phyloP scores from a whole-genome alignment of 805 yeast species.

The Yarrowia deformans region DNA sequence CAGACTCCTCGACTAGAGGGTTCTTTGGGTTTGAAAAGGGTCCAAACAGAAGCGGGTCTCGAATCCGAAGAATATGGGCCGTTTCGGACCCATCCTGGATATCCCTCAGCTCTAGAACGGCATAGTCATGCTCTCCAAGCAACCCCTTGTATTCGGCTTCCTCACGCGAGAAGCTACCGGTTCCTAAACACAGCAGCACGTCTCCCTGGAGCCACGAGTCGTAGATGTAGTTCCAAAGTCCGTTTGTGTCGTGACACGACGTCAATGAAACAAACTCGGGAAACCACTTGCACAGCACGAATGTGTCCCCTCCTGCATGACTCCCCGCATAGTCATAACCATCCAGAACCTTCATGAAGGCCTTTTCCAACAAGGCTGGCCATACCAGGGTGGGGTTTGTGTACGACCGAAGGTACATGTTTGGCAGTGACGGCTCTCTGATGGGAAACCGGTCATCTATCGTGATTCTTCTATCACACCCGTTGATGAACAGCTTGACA shows the following conservation, averaged over 20 bases:
- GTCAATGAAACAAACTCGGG: constrained; percentile 62
- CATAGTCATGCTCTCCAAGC: constrained; percentile 73
- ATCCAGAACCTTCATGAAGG: constrained; percentile 66
- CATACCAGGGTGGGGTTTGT: constrained; percentile 54
- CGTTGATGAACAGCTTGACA: constrained; percentile 61
- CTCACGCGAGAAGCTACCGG: constrained; percentile 56
- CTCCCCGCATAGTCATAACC: constrained; percentile 77
- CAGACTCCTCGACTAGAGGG: constrained; percentile 17
- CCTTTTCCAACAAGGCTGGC: constrained; percentile 83
- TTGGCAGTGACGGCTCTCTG: constrained; percentile 40
- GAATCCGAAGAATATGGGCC: neutral
- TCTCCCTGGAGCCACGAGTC: constrained; percentile 50
- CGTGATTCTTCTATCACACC: constrained; percentile 57
- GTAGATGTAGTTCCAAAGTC: constrained; percentile 52
- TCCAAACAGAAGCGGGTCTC: constrained; percentile 33
- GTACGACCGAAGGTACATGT: constrained; percentile 53
- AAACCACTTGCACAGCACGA: constrained; percentile 70
- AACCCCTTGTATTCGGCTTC: constrained; percentile 53
- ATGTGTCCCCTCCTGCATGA: constrained; percentile 75
- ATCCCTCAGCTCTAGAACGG: constrained; percentile 56
- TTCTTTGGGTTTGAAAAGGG: constrained; percentile 37
- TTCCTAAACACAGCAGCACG: constrained; percentile 70
- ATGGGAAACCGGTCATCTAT: constrained; percentile 59
- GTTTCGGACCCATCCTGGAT: constrained; percentile 41
- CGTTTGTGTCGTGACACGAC: constrained; percentile 37